These are phyloP conservation scores for Tremella fuciformis DNA, from an alignment of 768 basidiomycete genomes.

Conservation along the genomic window DNA sequence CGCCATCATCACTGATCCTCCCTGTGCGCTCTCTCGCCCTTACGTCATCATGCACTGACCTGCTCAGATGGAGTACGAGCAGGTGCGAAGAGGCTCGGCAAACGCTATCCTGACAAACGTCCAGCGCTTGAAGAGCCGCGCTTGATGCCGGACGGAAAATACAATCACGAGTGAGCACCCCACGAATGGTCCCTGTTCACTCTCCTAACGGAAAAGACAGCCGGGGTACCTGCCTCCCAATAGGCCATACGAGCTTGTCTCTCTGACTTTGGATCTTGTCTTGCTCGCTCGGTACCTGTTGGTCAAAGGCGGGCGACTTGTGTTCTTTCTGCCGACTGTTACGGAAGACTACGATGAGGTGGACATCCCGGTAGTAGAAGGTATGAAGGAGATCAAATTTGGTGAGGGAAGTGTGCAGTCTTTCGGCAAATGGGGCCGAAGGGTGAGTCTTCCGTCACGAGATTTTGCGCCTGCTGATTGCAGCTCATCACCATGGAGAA, in stretches of 20 bases:
- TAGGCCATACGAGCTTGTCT: conserved; percentile 85
- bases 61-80: conserved; percentile 76
- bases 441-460: conserved; percentile 59
- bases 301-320: conserved; percentile 79
- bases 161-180: conserved; percentile 51
- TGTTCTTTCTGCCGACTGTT: conserved; percentile 79
- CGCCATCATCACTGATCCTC: conserved; percentile 90
- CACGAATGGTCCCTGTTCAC: background rate
- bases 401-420: conserved; percentile 67
- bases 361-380: conserved; percentile 74
- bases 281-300: conserved; percentile 76
- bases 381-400: conserved; percentile 66
- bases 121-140: conserved; percentile 43
- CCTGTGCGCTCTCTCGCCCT: conserved; percentile 62
- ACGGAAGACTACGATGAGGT: conserved; percentile 85
- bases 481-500: conserved; percentile 92
- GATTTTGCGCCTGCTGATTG: conserved; percentile 2
- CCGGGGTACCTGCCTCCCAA: conserved; percentile 74
- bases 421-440: conserved; percentile 90
- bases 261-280: conserved; percentile 76
- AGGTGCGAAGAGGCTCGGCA: conserved; percentile 54
- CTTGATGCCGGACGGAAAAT: conserved; percentile 48
- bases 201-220: conserved; percentile 1
- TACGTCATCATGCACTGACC: conserved; percentile 5
- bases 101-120: conserved; percentile 37